Evolutionary conservation across 208 protist species (phyloP), one percentile per base, ranked within the genome.

Genomic region (Wallacemonas sp.): DNA sequence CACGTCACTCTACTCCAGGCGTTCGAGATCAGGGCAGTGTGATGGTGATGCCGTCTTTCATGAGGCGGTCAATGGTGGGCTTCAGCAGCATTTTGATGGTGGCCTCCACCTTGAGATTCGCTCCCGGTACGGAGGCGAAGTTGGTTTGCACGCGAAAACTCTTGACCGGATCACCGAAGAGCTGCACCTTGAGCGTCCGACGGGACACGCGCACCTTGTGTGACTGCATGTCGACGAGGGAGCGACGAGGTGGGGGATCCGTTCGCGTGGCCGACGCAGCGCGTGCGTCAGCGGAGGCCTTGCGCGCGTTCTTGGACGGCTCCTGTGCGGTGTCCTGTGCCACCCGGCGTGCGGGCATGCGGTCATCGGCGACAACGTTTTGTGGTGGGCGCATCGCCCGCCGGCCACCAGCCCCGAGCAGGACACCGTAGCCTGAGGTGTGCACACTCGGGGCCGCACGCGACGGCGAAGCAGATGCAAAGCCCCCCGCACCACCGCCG

Each of bases 161-260:
- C 65, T 92, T 93, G n/a, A 96, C 61, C 17, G 90, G 90, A 43
- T 96, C 83, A 9, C 81, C 87, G 70, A 96, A 96, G 11, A 92
- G 71, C 76, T 96, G 90, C 39, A 91, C 61, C 65, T 88, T 90
- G 17, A 95, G 32, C n/a, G 57, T 61, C 6, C 85, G 77, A 41
- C 63, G 77, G 55, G 61, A 72, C 29, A 95, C 84, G 1, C 69
- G 41, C 17, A 77, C 76, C 30, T 80, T 79, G 33, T 83, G 77
- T 17, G 44, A 69, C 5, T 81, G 43, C 21, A 95, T 61, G 34
- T 91, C 86, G 23, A 70, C 68, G 23, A 93, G 68, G 5, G 83
- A 83, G 44, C 69, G 48, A 23, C 72, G 74, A 11, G 30, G 49
- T 27, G 48, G 57, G 32, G 49, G 19, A 2, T 58, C 52, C 29